phyloP scores from a whole-genome alignment of 2,329 filamentous ascomycete species.

The Byssoonygena ceratinophila region DNA sequence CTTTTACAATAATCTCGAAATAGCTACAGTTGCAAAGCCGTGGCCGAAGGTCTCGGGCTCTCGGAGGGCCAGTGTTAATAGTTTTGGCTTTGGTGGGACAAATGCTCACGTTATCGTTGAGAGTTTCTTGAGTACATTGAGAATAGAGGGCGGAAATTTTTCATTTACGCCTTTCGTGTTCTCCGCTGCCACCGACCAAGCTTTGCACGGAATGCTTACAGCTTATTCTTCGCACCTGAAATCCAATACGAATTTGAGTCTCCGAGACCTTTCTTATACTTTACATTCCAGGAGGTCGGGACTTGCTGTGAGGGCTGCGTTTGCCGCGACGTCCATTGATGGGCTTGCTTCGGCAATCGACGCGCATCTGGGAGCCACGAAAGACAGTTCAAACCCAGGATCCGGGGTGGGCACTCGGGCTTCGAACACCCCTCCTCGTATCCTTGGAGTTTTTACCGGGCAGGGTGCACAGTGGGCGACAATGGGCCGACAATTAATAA shows the following conservation, averaged over 20 bases:
- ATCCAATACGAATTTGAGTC: neutral
- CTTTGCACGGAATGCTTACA: neutral
- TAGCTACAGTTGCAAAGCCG: conserved; percentile 17
- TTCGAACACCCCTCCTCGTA: neutral
- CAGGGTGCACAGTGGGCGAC: conserved; percentile 23
- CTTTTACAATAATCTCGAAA: conserved; percentile 18
- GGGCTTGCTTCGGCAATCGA: neutral
- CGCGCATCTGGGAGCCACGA: neutral
- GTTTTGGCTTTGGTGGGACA: conserved; percentile 26
- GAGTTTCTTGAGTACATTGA: conserved; percentile 17
- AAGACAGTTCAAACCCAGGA: neutral
- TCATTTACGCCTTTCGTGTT: conserved; percentile 7
- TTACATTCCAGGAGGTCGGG: conserved; percentile 6
- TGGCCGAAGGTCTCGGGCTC: conserved; percentile 21
- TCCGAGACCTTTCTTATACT: conserved; percentile 6
- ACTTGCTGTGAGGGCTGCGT: neutral
- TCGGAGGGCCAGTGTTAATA: conserved; percentile 26
- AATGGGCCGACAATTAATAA: conserved; percentile 17
- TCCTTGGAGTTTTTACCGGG: conserved; percentile 23
- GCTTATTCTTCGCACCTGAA: conserved; percentile 1
- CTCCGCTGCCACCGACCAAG: conserved; percentile 5
- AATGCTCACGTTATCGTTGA: conserved; percentile 24
- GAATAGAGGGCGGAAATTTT: neutral
- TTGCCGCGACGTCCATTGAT: conserved; percentile 7
- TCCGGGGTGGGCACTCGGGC: conserved; percentile 11